phyloP scores from a whole-genome alignment of 2,329 filamentous ascomycete species.

The Dactylellina parvicollis region DNA sequence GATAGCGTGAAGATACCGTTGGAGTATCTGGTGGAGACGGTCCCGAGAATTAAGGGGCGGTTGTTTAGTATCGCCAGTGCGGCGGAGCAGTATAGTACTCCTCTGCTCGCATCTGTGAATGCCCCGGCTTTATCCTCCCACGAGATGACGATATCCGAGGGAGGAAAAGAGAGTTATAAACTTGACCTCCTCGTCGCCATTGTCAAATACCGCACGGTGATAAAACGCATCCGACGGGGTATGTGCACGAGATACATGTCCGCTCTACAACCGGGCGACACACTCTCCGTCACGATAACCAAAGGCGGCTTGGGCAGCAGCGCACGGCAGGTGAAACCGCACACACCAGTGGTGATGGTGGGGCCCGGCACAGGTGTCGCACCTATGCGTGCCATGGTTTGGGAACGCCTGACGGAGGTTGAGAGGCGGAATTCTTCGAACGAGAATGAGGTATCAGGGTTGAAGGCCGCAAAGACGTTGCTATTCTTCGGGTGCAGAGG shows the following conservation, averaged over 20 bases:
- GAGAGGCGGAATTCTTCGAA: neutral
- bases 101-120: conserved; percentile 46
- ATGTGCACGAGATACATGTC: conserved; percentile 90
- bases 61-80: conserved; percentile 93
- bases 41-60: conserved; percentile 84
- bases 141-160: conserved; percentile 57
- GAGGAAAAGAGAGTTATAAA: conserved; percentile 60
- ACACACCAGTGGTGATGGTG: conserved; percentile 75
- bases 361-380: conserved; percentile 88
- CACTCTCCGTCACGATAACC: conserved; percentile 70
- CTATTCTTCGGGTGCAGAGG: conserved; percentile 90
- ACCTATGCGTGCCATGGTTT: conserved; percentile 81
- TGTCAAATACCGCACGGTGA: conserved; percentile 88
- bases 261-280: conserved; percentile 69
- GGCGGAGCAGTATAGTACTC: conserved; percentile 62
- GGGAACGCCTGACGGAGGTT: conserved; percentile 68
- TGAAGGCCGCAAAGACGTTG: conserved; percentile 64
- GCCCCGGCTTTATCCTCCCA: conserved; percentile 59
- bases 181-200: conserved; percentile 84
- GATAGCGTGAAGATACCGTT: conserved; percentile 82
- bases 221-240: conserved; percentile 83
- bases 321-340: conserved; percentile 62
- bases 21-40: conserved; percentile 74
- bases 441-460: conserved; percentile 40
- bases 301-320: conserved; percentile 64